Conservation (phyloP, 345 rosid genomes). For the Tarenaya hassleriana region DNA sequence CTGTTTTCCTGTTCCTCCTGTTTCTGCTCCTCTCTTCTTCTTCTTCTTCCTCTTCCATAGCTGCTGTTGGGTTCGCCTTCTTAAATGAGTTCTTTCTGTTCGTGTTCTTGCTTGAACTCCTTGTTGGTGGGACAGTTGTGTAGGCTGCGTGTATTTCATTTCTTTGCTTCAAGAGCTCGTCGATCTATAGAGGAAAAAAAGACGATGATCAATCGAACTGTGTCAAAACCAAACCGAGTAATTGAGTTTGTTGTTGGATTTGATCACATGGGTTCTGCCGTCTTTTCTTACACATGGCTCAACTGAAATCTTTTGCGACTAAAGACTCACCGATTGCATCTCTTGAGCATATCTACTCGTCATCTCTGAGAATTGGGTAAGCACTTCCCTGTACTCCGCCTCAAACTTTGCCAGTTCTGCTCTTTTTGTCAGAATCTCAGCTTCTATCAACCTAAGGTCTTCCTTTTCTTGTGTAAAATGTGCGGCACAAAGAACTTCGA, state of each 20-base stretch:
- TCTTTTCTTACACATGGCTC: too few relatives aligned
- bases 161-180: conserved; percentile 77
- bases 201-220: too few relatives aligned
- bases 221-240: background rate
- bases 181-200: conserved; percentile 59
- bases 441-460: conserved; percentile 78
- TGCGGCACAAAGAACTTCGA: conserved; percentile 84
- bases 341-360: conserved; percentile 85
- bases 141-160: conserved; percentile 78
- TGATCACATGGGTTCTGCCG: background rate
- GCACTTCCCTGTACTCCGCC: conserved; percentile 90
- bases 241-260: background rate
- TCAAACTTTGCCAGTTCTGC: conserved; percentile 86
- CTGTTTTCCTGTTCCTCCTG: conserved; percentile 57
- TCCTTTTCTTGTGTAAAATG: conserved; percentile 70
- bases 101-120: conserved; percentile 56
- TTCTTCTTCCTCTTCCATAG: conserved; percentile 25
- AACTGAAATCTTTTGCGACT: background rate
- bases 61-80: conserved; percentile 23
- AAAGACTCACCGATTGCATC: conserved; percentile 76
- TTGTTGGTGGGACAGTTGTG: conserved; percentile 58
- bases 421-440: conserved; percentile 76
- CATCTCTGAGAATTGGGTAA: conserved; percentile 85
- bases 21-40: conserved; percentile 27
- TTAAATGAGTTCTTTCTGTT: conserved; percentile 39